Base-by-base conservation (phyloP, 257 asterid genomes). In the Solanum piurae region DNA sequence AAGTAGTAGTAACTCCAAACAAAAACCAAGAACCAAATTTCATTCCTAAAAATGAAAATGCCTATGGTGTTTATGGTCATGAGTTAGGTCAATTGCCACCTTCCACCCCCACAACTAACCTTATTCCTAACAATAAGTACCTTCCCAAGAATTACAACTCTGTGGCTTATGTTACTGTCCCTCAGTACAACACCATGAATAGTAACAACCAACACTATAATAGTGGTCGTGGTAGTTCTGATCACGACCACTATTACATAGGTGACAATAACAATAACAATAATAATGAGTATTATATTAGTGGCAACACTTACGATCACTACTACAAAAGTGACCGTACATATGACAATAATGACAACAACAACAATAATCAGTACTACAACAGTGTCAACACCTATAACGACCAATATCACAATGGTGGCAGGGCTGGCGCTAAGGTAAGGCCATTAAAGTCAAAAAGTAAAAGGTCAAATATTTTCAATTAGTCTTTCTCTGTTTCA, bases 141-240 rank as follows among this genome's bases (percentile, higher is more conserved):
- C 93, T 94, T 20, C 94, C 95, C 64, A 92, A 89, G 38, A 94
- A 94, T 91, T 94, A 94, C 92, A 94, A 92, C 91, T 90, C 93
- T 9, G 92, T 89, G 14, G 89, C 96, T 18, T 93, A 14, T 49
- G 52, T 44, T 44, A 44, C 52, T 44, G 52, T 44, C 52, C 52
- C 52, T 44, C 52, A 44, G 52, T 44, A 44, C 52, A 44, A 44
- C 52, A 44, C 52, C 49, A 44, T 44, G 52, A 44, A 44, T 44
- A 44, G 52, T 44, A 44, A 44, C 52, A 44, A 44, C 52, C 52
- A 44, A 4, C 52, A 5, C 16, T 44, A 44, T 46, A 46, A 46
- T 46, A 46, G 55, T 46, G 55, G 55, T 13, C 55, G 55, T 46
- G 55, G 55, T 46, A 44, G 55, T 12, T 46, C 55, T 46, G 55